Evolutionary conservation across 1,284 basidiomycete genomes (phyloP), one percentile per base, ranked within the genome.

Genomic region (Moesziomyces globuligerus): DNA sequence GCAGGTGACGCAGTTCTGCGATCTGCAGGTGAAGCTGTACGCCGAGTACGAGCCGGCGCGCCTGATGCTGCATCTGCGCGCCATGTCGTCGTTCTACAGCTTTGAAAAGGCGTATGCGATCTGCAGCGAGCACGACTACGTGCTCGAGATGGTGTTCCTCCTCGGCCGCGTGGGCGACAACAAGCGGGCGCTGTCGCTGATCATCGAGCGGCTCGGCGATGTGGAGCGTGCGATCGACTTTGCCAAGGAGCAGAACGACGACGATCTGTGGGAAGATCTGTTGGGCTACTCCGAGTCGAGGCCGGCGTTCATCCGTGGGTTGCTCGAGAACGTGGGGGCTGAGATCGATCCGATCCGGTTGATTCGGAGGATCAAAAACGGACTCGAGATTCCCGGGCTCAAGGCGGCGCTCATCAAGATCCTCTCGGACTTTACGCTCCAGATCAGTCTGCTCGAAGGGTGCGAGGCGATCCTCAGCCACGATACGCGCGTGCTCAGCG

Each of bases 111-210:
- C 95, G n/a, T 95, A 94, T 83, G 84, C 87, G 45, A 88, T 93
- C 17, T 97, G 94, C 81, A 89, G 90, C 74, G 87, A 89, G 60
- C 88, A 89, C 36, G 93, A 95, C 77, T 87, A 93, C 38, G 94
- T 99, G 0, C 89, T 89, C 0, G 96, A 98, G 84, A 96, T 96
- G 91, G 95, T 99, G 7, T 98, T 97, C 85, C 86, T 98, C 0
- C 89, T 98, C 0, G 96, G 96, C 0, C 89, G 93, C 10, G 97
- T 98, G 90, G 96, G 96, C 7, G 92, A 98, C 83, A 97, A 97
- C 83, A 94, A 93, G 85, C 88, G 92, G 75, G 96, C 96, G 0
- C 84, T 99, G 59, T 91, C 90, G 58, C 87, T 99, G 25, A 98
- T 99, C 75, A 98, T 99, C 65, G 94, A 98, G 81, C 87, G 94